A percentile compares a stretch with the other conserved stretches of the same genome.
Conservation (phyloP, 176 grass and related monocot genomes). For the Alopecurus myosuroides region DNA sequence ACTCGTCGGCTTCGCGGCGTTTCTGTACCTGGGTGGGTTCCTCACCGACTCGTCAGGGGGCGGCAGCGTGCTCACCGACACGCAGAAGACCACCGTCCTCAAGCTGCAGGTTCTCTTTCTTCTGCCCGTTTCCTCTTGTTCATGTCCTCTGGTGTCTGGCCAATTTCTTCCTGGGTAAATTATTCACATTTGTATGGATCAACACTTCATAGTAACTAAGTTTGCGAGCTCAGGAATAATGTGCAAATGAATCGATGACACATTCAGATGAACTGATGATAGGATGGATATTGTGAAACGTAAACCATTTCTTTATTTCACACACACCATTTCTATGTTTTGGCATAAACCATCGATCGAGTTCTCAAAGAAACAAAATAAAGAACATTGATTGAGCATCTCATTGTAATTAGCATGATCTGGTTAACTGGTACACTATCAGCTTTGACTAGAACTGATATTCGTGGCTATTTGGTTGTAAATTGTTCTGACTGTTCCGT, state of each 20-base stretch:
- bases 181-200: neutral
- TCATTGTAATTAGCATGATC: neutral
- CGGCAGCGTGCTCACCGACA: slow-evolving; percentile 63
- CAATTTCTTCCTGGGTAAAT: neutral
- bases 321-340: neutral
- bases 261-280: too few species aligned
- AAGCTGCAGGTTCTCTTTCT: slow-evolving; percentile 69
- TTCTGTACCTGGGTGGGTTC: slow-evolving; percentile 72
- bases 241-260: neutral
- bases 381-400: neutral
- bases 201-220: neutral
- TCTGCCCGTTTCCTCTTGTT: neutral
- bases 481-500: neutral
- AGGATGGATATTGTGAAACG: too few species aligned
- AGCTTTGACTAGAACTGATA: neutral
- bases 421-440: neutral
- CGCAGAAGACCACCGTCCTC: slow-evolving; percentile 83
- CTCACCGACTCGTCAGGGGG: slow-evolving; percentile 55
- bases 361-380: neutral
- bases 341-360: neutral
- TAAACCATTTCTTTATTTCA: too few species aligned
- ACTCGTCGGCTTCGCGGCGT: slow-evolving; percentile 65
- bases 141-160: neutral
- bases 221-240: neutral
- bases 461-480: neutral